Base-by-base conservation (phyloP, 2,329 filamentous ascomycete species). In the Alternaria gaisen region DNA sequence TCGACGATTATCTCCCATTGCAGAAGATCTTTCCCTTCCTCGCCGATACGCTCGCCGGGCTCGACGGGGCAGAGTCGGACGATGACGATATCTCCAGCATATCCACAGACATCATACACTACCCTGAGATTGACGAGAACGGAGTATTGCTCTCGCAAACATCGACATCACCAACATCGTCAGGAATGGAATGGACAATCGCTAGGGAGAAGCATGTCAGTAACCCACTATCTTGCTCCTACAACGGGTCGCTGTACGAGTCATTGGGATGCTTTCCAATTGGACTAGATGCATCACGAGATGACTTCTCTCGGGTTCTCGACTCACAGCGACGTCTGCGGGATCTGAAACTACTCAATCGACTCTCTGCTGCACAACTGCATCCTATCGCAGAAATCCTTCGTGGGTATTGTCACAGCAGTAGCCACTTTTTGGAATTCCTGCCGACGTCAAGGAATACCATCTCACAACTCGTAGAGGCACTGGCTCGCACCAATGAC, bases 241-340 rank as follows among this genome's bases (percentile, higher is more conserved):
- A 64, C 42, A 61, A 67, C 18, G 76, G 76, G n/a, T 61, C 60
- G 2, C 53, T 61, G 32, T 76, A 76, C 52, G 68, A 62, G 5
- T 56, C 69, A 9, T 48, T 78, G 8, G 76, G 77, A 2, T 79
- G 77, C 60, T 79, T 79, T 58, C 77, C 77, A 4, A 72, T 79
- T 46, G 77, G 77, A 14, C 53, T 79, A 5, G 65, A 75, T 48
- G 72, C 70, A 8, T 72, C 74, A 22, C 69, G 68, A 46, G 56
- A 64, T 24, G 76, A 77, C 50, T 78, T 77, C 52, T 61, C 73
- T 24, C 69, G 74, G 43, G 69, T 79, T 16, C 54, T 79, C 14
- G 68, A 63, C 41, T 77, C 76, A 46, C 76, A 77, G 56, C 64
- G 69, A 51, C 65, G 72, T 38, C 53, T 79, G 24, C 64, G 75